Percentiles rank a stretch among this genome's conserved stretches.
These are phyloP conservation scores for Mortierella sp. DNA, from an alignment of 371 early-diverging fungal species.

Conservation along the genomic window DNA sequence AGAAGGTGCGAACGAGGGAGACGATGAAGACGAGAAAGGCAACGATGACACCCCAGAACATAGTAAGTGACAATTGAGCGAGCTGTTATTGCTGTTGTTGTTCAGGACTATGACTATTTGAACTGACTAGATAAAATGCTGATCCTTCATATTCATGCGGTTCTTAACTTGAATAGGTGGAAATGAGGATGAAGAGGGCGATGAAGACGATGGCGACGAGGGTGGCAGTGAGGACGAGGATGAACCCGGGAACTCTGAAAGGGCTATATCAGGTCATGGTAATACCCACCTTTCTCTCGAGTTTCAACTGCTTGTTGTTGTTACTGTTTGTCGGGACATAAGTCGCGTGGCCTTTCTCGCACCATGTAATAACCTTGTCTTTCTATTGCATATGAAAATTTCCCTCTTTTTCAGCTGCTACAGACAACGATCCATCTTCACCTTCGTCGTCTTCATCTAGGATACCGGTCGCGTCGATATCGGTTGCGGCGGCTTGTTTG, in stretches of 20 bases:
- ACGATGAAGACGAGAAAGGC: conserved; percentile 3
- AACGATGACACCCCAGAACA: background rate
- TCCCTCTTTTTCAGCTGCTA: background rate
- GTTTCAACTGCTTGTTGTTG: background rate
- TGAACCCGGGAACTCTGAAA: conserved; percentile 9
- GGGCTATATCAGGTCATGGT: conserved; percentile 11
- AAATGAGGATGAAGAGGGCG: conserved; percentile 2
- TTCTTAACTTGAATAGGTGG: conserved; percentile 3
- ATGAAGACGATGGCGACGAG: background rate
- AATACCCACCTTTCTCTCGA: background rate
- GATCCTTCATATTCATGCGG: background rate
- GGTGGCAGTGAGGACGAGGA: conserved; percentile 1
- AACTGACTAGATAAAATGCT: background rate
- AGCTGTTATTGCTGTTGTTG: background rate
- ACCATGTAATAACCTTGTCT: background rate
- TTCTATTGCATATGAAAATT: too few species aligned
- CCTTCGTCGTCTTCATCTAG: background rate
- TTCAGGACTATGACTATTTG: background rate
- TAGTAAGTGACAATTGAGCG: background rate
- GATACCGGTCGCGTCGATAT: conserved; percentile 34
- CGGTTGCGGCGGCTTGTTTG: conserved; percentile 19
- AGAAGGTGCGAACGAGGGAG: background rate
- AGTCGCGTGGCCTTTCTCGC: background rate
- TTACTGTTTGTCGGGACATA: background rate
- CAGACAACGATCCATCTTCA: background rate